Base-by-base conservation (phyloP, 73 alveolate genomes). In the Paramecium octaurelia region DNA sequence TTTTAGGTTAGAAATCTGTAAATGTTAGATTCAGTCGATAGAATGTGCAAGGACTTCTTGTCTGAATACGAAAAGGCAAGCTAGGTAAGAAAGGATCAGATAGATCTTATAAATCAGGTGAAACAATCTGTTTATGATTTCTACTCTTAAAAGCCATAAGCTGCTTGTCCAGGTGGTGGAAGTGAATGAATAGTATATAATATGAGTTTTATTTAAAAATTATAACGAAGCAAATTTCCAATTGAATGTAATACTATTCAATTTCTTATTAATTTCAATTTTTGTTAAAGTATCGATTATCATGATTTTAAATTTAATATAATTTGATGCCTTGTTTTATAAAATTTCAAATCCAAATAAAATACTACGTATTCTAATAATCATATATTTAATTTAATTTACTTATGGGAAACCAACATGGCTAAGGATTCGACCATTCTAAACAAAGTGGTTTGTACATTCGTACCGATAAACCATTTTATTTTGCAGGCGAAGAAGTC, bases 51-150 rank as follows among this genome's bases (percentile, higher is more conserved):
- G 38, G 91, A 80, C 23, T 80, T 80, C 14, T 43, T 80, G 3
- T 14, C 4, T 1, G 91, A 80, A 44, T 80, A 80, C 46, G 91
- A 80, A 11, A 80, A 80, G 76, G 91, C 91, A 1, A 80, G 91
- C 20, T 18, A 80, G 46, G 91, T 80, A 10, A 80, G 91, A 48
- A 80, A 80, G 48, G 91, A 80, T 80, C 16, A 80, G 8, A 80
- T 80, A 0, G 91, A 80, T 80, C 46, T 80, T 7, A 80, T 80
- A n/a, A 64, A 80, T 80, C 18, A 40, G 21, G 70, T 80, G 20
- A 80, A 80, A 44, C 24, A 73, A 36, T 73, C 57, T 36, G 87
- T 73, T 4, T 36, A 36, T 35, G 87, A 73, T 36, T 73, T 36
- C 59, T 73, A 73, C 27, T 35, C 87, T 34, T 31, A 64, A 64